phyloP scores from a whole-genome alignment of 805 yeast genomes.

The Zygosaccharomyces kombuchaensis region DNA sequence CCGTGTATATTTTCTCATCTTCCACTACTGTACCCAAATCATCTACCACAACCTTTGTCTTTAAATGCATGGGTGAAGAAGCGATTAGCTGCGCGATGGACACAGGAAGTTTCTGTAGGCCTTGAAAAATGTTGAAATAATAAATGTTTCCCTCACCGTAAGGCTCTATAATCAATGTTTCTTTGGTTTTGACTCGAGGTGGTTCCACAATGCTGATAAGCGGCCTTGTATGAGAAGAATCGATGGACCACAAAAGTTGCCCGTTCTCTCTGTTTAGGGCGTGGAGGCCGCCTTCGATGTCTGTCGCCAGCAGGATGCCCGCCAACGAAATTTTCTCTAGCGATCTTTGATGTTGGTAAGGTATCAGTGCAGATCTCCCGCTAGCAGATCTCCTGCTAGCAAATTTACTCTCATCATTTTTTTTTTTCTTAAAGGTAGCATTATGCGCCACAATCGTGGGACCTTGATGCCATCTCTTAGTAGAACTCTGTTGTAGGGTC shows the following conservation, averaged over 20 bases:
- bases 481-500: background rate
- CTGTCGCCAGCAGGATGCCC: conserved; percentile 63
- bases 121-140: conserved; percentile 68
- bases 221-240: conserved; percentile 39
- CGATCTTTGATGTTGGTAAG: conserved; percentile 11
- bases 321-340: conserved; percentile 36
- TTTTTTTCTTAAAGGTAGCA: background rate
- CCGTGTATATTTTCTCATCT: conserved; percentile 83
- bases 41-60: conserved; percentile 43
- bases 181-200: conserved; percentile 18
- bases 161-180: conserved; percentile 88
- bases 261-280: conserved; percentile 77
- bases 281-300: conserved; percentile 82
- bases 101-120: conserved; percentile 77
- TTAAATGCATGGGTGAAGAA: conserved; percentile 79
- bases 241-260: conserved; percentile 67
- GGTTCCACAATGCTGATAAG: conserved; percentile 24
- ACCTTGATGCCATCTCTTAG: background rate
- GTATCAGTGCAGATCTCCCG: conserved; percentile 11
- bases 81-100: conserved; percentile 70
- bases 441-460: conserved; percentile 2
- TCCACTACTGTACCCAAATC: conserved; percentile 34
- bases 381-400: background rate
- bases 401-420: background rate
- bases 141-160: conserved; percentile 77